Conservation (phyloP, 1,284 basidiomycete species). For the Salmacisia buchloeana region DNA sequence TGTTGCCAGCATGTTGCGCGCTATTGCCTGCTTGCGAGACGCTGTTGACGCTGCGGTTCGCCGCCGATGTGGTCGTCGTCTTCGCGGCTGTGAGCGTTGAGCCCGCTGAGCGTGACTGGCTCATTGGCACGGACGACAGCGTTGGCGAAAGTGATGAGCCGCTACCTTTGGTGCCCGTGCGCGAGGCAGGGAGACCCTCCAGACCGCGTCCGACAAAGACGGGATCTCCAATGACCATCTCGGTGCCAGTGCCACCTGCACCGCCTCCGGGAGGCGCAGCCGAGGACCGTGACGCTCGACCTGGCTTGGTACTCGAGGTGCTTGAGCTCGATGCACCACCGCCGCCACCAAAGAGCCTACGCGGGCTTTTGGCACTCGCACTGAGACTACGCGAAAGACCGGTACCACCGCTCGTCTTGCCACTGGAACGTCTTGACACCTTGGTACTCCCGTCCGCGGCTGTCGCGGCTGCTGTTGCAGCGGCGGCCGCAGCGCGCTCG, state of each 20-base stretch:
- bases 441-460: not conserved
- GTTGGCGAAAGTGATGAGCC: not conserved
- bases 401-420: not conserved
- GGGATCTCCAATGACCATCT: not conserved
- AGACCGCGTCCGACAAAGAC: not conserved
- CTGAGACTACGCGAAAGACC: not conserved
- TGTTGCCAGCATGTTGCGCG: constrained; percentile 3
- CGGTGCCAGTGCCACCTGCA: not conserved
- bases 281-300: not conserved
- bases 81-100: not conserved
- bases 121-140: not conserved
- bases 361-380: not conserved
- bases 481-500: not conserved
- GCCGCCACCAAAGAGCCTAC: constrained; percentile 1
- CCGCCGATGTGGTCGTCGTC: no score
- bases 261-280: not conserved
- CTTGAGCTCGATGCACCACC: not conserved
- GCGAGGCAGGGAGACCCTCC: not conserved
- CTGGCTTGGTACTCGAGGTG: not conserved
- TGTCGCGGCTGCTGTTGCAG: not conserved
- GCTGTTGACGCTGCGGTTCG: not conserved
- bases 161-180: not conserved
- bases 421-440: not conserved
- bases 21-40: not conserved
- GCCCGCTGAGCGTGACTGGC: not conserved